Evolutionary conservation across 2,329 filamentous ascomycete genomes (phyloP).

Genomic region (Apiospora saccharicola): DNA sequence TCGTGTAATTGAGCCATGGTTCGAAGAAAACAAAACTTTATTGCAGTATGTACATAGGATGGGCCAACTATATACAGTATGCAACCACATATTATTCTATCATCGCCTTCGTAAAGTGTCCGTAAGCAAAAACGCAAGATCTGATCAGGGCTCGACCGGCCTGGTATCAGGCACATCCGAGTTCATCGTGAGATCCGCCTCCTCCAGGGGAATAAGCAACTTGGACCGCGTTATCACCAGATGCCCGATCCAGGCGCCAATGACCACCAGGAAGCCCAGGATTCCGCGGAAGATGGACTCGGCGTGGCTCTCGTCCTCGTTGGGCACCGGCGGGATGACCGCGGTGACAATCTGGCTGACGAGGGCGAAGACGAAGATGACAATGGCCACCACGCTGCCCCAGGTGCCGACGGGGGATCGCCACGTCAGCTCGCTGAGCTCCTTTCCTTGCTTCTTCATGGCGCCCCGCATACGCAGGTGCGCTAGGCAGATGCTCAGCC

Average conservation of each 20-base stretch:
- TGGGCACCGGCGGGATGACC: conserved; percentile 29
- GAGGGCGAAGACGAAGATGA: conserved; percentile 41
- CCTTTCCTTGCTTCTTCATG: conserved; percentile 47
- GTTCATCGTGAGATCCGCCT: conserved; percentile 5
- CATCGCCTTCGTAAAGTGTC: background rate
- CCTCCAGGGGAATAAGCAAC: background rate
- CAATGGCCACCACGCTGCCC: conserved; percentile 40
- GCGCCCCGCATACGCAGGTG: conserved; percentile 55
- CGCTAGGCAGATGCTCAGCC: conserved; percentile 54
- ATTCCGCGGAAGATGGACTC: background rate
- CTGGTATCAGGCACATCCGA: background rate
- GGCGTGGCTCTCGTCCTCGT: background rate
- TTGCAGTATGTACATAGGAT: background rate
- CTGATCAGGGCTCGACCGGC: background rate
- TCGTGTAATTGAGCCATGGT: background rate
- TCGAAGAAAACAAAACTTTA: background rate
- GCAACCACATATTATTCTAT: background rate
- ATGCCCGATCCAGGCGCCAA: conserved; percentile 22
- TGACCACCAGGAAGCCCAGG: conserved; percentile 25
- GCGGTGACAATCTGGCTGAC: conserved; percentile 41
- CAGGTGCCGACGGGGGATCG: conserved; percentile 39
- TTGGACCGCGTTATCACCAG: conserved; percentile 17
- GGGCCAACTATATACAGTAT: background rate
- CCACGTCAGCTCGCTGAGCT: conserved; percentile 32
- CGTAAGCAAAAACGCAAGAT: background rate